phyloP scores from a whole-genome alignment of 176 grass and related monocot species.

The Areca catechu region DNA sequence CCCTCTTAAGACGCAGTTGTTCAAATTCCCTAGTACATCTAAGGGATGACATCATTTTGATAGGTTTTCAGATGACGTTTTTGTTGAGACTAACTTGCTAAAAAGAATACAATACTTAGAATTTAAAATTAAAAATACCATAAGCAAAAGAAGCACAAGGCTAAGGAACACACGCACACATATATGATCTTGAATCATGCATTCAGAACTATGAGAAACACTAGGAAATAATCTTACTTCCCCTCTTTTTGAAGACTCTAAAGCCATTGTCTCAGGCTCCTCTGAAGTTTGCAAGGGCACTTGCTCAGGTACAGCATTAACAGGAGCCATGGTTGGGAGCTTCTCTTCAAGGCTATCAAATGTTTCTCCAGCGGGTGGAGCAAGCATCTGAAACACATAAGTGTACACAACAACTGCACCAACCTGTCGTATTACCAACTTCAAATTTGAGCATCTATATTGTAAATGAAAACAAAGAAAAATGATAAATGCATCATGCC shows the following conservation, averaged over 20 bases:
- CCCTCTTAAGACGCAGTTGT: no score
- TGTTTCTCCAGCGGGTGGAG: constrained; percentile 64
- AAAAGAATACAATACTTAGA: no score
- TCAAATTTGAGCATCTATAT: no score
- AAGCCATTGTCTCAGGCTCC: background rate
- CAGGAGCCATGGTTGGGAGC: constrained; percentile 31
- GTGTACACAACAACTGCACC: constrained; percentile 98
- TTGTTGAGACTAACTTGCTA: background rate
- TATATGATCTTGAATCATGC: constrained; percentile 10
- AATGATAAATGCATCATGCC: no score
- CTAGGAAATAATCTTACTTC: constrained; percentile 2
- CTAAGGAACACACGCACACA: no score
- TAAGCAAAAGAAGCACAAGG: no score
- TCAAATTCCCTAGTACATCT: no score
- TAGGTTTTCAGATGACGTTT: no score
- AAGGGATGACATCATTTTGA: no score
- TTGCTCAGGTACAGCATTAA: constrained; percentile 40
- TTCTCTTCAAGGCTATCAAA: constrained; percentile 72
- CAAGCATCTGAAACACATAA: constrained; percentile 98
- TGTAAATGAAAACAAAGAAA: no score
- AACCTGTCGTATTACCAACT: constrained; percentile 43
- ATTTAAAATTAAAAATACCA: no score
- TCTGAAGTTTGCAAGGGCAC: constrained; percentile 43
- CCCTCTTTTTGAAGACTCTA: constrained; percentile 20
- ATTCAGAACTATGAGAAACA: background rate